phyloP scores from a whole-genome alignment of 148 eudicot genomes.

The Mesembryanthemum crystallinum region DNA sequence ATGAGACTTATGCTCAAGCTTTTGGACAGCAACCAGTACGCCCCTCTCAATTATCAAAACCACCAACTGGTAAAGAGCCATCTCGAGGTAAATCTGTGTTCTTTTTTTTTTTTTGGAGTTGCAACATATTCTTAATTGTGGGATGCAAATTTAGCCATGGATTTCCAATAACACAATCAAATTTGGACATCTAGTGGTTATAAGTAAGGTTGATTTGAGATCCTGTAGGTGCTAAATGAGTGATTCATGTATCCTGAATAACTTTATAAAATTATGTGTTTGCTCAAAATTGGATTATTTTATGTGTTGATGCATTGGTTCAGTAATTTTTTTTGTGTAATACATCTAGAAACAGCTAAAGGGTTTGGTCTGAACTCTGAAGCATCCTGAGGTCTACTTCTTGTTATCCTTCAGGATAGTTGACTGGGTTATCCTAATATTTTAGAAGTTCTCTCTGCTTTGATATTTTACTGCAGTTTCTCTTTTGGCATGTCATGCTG shows the following conservation, averaged over 20 bases:
- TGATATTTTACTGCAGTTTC: background rate
- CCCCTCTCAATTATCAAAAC: constrained; percentile 29
- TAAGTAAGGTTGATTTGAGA: background rate
- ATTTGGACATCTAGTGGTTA: background rate
- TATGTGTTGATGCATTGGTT: background rate
- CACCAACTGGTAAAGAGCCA: constrained; percentile 39
- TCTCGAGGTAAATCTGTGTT: constrained; percentile 46
- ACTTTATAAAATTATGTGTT: background rate
- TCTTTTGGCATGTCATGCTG: background rate
- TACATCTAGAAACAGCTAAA: background rate
- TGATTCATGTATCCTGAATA: background rate
- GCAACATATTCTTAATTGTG: background rate
- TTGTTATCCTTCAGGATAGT: background rate
- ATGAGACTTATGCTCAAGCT: constrained; percentile 89
- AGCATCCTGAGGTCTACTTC: background rate
- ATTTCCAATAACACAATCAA: background rate
- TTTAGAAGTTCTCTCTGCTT: background rate
- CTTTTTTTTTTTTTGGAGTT: constrained; percentile 10
- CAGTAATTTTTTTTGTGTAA: background rate
- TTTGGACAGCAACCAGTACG: constrained; percentile 64
- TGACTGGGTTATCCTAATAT: background rate
- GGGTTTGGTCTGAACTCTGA: background rate
- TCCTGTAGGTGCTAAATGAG: background rate
- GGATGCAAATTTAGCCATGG: background rate
- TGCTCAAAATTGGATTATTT: background rate